Conservation (phyloP, 768 basidiomycete species). For the Boletus barrowsii region DNA sequence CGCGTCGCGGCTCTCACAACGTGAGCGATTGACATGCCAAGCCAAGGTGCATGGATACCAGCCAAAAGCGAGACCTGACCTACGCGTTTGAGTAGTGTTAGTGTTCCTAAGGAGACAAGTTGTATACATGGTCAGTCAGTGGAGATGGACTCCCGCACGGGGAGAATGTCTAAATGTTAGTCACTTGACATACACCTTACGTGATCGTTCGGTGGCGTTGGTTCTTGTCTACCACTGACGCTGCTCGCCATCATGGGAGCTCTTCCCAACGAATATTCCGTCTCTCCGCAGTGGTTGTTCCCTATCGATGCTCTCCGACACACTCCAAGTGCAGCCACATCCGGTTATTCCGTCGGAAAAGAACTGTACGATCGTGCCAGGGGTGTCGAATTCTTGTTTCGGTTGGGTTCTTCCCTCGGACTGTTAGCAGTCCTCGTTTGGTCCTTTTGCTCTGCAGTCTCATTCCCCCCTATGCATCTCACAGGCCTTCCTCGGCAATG, state of each 20-base stretch:
- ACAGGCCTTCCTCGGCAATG: conserved; percentile 76
- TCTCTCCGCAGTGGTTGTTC: conserved; percentile 69
- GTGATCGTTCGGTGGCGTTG: conserved; percentile 26
- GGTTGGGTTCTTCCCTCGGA: conserved; percentile 70
- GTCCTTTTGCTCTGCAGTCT: conserved; percentile 8
- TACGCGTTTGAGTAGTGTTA: background rate
- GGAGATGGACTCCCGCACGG: too few relatives aligned
- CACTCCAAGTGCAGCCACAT: conserved; percentile 54
- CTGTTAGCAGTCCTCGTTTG: conserved; percentile 51
- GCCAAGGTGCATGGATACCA: background rate
- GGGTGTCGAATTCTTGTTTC: conserved; percentile 84
- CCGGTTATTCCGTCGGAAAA: conserved; percentile 49
- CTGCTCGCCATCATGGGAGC: conserved; percentile 19
- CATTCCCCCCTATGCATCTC: conserved; percentile 11
- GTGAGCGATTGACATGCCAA: conserved; percentile 1
- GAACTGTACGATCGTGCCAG: conserved; percentile 77
- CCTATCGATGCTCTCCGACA: conserved; percentile 52
- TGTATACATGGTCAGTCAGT: too few relatives aligned
- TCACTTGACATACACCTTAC: conserved; percentile 13
- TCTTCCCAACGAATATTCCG: conserved; percentile 22
- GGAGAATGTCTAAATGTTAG: too few relatives aligned
- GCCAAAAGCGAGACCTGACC: background rate
- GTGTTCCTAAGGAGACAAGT: conserved; percentile 3
- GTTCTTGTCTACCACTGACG: conserved; percentile 7
- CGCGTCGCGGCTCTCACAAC: background rate